Percentiles rank a stretch among this genome's conserved stretches.
These are phyloP conservation scores for Salix caprea DNA, from an alignment of 345 rosid species.

Conservation along the genomic window DNA sequence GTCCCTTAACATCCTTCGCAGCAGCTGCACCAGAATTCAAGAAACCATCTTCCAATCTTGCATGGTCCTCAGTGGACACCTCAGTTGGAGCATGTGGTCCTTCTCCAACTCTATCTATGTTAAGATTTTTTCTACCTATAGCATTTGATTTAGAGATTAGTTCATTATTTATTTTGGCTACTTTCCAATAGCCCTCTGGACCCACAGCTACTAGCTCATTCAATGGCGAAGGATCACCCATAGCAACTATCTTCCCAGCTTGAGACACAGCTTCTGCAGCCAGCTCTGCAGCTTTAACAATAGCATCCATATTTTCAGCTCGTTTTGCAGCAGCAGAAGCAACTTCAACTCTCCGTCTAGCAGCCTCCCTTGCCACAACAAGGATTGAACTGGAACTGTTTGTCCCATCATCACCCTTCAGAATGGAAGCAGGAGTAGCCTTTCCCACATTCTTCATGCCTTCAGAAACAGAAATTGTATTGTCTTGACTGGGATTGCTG, in stretches of 20 bases:
- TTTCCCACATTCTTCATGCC: slow-evolving; percentile 31
- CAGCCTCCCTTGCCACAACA: slow-evolving; percentile 73
- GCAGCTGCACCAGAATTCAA: slow-evolving; percentile 30
- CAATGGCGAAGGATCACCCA: slow-evolving; percentile 71
- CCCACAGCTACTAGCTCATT: slow-evolving; percentile 63
- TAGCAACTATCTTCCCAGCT: slow-evolving; percentile 83
- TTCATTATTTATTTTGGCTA: slow-evolving; percentile 37
- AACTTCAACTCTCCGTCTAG: slow-evolving; percentile 79
- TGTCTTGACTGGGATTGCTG: slow-evolving; percentile 27
- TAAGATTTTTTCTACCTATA: slow-evolving; percentile 20
- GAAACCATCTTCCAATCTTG: slow-evolving; percentile 37
- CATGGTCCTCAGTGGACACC: slow-evolving; percentile 35
- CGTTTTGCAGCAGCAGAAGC: slow-evolving; percentile 84
- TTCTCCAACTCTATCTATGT: slow-evolving; percentile 13
- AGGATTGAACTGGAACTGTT: slow-evolving; percentile 56
- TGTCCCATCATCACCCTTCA: slow-evolving; percentile 47
- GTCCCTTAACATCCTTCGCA: slow-evolving; percentile 45
- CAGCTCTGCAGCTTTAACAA: slow-evolving; percentile 90
- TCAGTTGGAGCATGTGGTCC: slow-evolving; percentile 31
- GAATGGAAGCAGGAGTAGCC: slow-evolving; percentile 55
- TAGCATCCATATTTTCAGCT: slow-evolving; percentile 90
- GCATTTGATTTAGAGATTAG: slow-evolving; percentile 27
- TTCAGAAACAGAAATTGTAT: slow-evolving; percentile 28
- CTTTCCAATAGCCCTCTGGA: slow-evolving; percentile 71
- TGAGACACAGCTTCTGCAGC: slow-evolving; percentile 93